Conservation (phyloP, 2,329 filamentous ascomycete genomes). For the Claviceps capensis region DNA sequence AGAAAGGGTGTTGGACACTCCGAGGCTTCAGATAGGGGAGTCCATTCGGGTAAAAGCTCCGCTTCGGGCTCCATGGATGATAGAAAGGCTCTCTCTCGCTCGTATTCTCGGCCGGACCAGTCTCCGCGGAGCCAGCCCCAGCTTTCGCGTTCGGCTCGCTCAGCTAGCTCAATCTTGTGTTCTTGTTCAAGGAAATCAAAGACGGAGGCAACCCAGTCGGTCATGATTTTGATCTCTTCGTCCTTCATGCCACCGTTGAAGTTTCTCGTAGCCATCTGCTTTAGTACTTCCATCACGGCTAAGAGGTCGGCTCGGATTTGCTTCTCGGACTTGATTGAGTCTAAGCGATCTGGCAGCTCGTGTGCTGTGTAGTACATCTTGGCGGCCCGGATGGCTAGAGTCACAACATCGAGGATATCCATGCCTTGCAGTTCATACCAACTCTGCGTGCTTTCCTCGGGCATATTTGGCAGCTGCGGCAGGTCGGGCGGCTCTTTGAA, state of each 20-base stretch:
- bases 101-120: slow-evolving; percentile 62
- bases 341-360: slow-evolving; percentile 71
- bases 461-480: slow-evolving; percentile 23
- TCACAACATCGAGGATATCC: slow-evolving; percentile 84
- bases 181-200: slow-evolving; percentile 65
- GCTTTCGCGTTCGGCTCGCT: slow-evolving; percentile 52
- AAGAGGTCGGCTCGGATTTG: slow-evolving; percentile 74
- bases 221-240: slow-evolving; percentile 64
- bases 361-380: slow-evolving; percentile 95
- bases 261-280: slow-evolving; percentile 76
- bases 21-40: slow-evolving; percentile 26
- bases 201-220: slow-evolving; percentile 67
- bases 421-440: slow-evolving; percentile 86
- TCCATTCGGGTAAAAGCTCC: slow-evolving; percentile 55
- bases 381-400: slow-evolving; percentile 85
- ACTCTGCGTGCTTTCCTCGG: slow-evolving; percentile 39
- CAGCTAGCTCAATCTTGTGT: slow-evolving; percentile 60
- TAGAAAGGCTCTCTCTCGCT: slow-evolving; percentile 72
- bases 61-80: slow-evolving; percentile 53
- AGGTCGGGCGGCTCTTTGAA: slow-evolving; percentile 15
- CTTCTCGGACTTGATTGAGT: slow-evolving; percentile 77
- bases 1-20: slow-evolving; percentile 62
- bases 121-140: slow-evolving; percentile 73
- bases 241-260: slow-evolving; percentile 72
- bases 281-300: slow-evolving; percentile 77